Evolutionary conservation across 2,329 filamentous ascomycete genomes (phyloP), one percentile per base, ranked within the genome.

Genomic region (Neospermospora avenae): DNA sequence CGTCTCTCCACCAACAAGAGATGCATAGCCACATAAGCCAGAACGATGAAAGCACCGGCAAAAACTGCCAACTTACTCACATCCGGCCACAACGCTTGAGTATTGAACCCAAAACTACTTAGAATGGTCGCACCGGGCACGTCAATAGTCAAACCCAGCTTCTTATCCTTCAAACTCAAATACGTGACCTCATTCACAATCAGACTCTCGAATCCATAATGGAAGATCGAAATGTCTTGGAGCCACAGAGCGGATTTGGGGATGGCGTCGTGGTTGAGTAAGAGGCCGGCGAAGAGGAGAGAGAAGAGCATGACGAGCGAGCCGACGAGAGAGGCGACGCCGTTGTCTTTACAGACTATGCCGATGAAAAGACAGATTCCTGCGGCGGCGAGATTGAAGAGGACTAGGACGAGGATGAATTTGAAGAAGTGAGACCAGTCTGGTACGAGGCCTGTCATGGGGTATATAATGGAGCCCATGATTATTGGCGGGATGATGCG

Each of bases 231-330:
- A 8, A 99, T 78, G 77, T 84, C 85, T 79, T 99, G 95, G 55
- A 99, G 77, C 95, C 95, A 99, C 63, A 92, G 76, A 2, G 93
- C 90, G 1, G 90, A 85, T 53, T 84, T 81, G 1, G 95, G 95
- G 56, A 97, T 97, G 31, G 91, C 92, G 73, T 97, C 87, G 73
- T 96, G 92, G 74, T 99, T 99, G 63, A 99, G 84, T 59, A 99
- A 81, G 61, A 99, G 86, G 59, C 95, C 95, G 0, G 93, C 93
- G 74, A 99, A 98, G 10, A 99, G 82, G 63, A 99, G 78, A 72
- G 90, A 96, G 80, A 99, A 99, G 8, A 99, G 81, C 95, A 99
- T 99, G 54, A 98, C 91, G 69, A 99, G 77, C 68, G 93, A 96
- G 57, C 93, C 95, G 61, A 99, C 90, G 64, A 99, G 75, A 74